A percentile compares a stretch with the other conserved stretches of the same genome.
Conservation (phyloP, 1,284 basidiomycete genomes). For the Porogramme epimiltina region DNA sequence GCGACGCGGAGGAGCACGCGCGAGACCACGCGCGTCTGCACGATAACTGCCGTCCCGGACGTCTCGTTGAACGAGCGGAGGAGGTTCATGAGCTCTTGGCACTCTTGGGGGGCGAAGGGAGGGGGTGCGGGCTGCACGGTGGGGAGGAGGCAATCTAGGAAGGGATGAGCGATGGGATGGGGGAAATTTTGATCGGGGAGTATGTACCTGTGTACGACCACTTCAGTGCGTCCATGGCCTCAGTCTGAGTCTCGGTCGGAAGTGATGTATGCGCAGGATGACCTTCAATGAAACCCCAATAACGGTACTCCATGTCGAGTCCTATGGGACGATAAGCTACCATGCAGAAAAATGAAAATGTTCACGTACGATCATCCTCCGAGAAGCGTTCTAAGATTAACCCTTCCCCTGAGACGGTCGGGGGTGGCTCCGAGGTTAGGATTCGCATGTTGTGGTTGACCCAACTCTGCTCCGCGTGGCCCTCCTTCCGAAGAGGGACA, state of each 20-base stretch:
- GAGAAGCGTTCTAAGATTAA: slow-evolving; percentile 25
- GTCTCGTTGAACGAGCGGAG: slow-evolving; percentile 52
- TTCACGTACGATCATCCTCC: slow-evolving; percentile 56
- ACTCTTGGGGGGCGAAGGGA: slow-evolving; percentile 74
- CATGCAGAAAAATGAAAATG: not conserved
- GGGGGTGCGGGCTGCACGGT: slow-evolving; percentile 53
- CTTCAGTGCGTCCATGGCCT: slow-evolving; percentile 70
- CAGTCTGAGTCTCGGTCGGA: slow-evolving; percentile 50
- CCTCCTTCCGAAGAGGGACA: slow-evolving; percentile 32
- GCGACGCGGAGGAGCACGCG: slow-evolving; percentile 68
- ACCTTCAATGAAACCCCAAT: slow-evolving; percentile 74
- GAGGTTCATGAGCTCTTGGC: slow-evolving; percentile 66
- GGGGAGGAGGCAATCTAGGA: slow-evolving; percentile 63
- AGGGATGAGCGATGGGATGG: not conserved
- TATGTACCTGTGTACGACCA: slow-evolving; percentile 72
- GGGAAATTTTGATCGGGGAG: not conserved
- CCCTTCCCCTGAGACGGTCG: slow-evolving; percentile 22
- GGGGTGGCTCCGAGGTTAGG: slow-evolving; percentile 48
- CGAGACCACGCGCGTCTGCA: slow-evolving; percentile 68
- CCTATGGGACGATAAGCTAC: slow-evolving; percentile 35
- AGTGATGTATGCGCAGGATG: slow-evolving; percentile 69
- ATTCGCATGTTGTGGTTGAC: slow-evolving; percentile 63
- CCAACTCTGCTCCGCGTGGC: slow-evolving; percentile 53
- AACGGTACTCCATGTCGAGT: slow-evolving; percentile 70
- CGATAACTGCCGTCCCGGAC: slow-evolving; percentile 38